phyloP scores from a whole-genome alignment of 495 filamentous ascomycete species.

The Clavariopsis aquatica region DNA sequence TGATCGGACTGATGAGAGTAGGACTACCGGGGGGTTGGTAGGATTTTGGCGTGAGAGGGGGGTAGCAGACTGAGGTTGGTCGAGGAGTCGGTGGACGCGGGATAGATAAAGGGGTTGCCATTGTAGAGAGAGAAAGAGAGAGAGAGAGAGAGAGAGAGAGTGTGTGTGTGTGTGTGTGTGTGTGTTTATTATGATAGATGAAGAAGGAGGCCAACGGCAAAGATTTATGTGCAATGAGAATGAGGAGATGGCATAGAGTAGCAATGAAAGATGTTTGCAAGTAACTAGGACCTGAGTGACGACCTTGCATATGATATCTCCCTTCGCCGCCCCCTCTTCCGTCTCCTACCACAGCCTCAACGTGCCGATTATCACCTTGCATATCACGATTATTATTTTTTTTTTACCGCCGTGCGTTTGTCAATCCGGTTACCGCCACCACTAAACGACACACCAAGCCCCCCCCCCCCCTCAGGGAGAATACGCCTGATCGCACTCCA shows the following conservation, averaged over 20 bases:
- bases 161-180: no score
- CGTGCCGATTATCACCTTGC: background rate
- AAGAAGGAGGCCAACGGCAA: no score
- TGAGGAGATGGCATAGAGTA: no score
- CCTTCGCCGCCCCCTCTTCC: background rate
- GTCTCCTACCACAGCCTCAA: background rate
- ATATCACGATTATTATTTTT: no score
- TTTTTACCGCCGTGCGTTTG: background rate
- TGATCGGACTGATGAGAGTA: conserved; percentile 12
- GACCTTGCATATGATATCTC: background rate
- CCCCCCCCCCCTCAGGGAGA: background rate
- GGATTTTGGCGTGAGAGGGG: conserved; percentile 16
- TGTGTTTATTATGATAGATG: no score
- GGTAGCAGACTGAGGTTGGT: background rate
- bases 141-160: no score
- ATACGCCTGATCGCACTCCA: background rate
- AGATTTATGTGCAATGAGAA: no score
- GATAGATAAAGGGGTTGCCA: conserved; percentile 10
- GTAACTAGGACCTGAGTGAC: no score
- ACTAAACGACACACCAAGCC: background rate
- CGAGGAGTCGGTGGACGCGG: conserved; percentile 16
- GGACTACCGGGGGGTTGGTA: conserved; percentile 25
- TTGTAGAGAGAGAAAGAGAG: background rate
- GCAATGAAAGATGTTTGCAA: no score
- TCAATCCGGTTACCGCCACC: background rate